Evolutionary conservation across 768 basidiomycete genomes (phyloP).

Genomic region (Clitopilus passeckerianus): DNA sequence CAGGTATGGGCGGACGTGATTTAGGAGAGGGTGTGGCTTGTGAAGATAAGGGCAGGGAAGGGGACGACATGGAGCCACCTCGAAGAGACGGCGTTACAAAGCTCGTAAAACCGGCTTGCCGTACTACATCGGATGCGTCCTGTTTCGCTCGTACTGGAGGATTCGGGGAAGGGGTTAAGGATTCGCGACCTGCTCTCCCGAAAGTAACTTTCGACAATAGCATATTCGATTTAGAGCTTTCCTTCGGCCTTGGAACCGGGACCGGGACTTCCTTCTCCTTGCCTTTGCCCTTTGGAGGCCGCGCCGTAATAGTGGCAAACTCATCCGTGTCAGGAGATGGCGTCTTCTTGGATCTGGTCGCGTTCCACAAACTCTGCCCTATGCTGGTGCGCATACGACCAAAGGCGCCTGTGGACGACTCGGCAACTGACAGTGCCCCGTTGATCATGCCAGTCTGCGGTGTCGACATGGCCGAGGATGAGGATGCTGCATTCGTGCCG

Average conservation of each 20-base stretch:
- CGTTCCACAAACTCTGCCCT: slow-evolving; percentile 61
- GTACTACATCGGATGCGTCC: slow-evolving; percentile 30
- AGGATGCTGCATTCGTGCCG: slow-evolving; percentile 24
- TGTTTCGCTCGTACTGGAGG: slow-evolving; percentile 27
- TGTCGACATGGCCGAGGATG: slow-evolving; percentile 39
- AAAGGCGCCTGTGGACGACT: slow-evolving; percentile 48
- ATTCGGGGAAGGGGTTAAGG: slow-evolving; percentile 31
- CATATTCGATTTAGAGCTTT: slow-evolving; percentile 40
- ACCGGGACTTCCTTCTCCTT: slow-evolving; percentile 33
- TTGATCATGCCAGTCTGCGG: slow-evolving; percentile 28
- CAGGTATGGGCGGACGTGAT: slow-evolving; percentile 41
- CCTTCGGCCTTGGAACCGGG: slow-evolving; percentile 16
- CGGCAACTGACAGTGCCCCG: slow-evolving; percentile 23
- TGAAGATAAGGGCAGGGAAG: slow-evolving; percentile 61
- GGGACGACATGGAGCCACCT: slow-evolving; percentile 71
- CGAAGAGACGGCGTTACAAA: slow-evolving; percentile 65
- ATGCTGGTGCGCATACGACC: slow-evolving; percentile 62
- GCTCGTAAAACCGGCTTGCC: slow-evolving; percentile 49
- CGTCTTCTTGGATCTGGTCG: slow-evolving; percentile 52
- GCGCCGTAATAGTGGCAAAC: slow-evolving; percentile 35
- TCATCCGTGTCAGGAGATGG: slow-evolving; percentile 32
- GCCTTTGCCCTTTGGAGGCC: slow-evolving; percentile 37
- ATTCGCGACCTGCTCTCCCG: slow-evolving; percentile 35
- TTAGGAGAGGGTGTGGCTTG: slow-evolving; percentile 50
- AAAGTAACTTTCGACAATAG: slow-evolving; percentile 51